Evolutionary conservation across 2,329 filamentous ascomycete species (phyloP), one percentile per base, ranked within the genome.

Genomic region (Cladophialophora psammophila): DNA sequence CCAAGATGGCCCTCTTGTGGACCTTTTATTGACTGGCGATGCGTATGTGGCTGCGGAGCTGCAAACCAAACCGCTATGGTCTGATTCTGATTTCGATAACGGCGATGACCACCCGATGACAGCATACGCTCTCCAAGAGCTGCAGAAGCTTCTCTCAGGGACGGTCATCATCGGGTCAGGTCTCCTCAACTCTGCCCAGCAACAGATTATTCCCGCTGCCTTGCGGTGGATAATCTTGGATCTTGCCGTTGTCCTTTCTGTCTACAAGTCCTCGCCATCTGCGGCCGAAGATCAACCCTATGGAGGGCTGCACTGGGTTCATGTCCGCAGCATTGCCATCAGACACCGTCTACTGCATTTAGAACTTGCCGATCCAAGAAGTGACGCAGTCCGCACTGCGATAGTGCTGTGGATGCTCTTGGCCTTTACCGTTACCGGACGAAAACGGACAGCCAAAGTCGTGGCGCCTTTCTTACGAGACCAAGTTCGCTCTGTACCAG

Each of bases 11-110:
- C 68, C 67, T 6, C 60, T 70, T 7, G 58, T 45, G 15, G 68
- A 70, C 12, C 66, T 70, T 6, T 60, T 70, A 20, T 38, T 70
- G 42, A 66, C 60, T 31, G 68, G 68, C 13, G 68, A 70, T 53
- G 66, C 42, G 5, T 67, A 66, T 31, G 63, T 70, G 15, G 64
- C 68, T 3, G 68, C 59, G 26, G 66, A 68, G 50, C 55, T 67
- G 26, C 45, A 55, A 9, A 18, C 2, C 9, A 68, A 68, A 26
- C 66, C 66, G 2, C 36, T 65, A 3, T 68, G 57, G 57, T 59
- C 57, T 9, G 38, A 65, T 20, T 38, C 62, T 2, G 68, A 70
- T 12, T 68, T 70, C 31, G 65, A 70, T 31, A 18, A 60, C n/a
- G 68, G 48, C 26, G 62, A 63, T n/a, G 54, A 68, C 26, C 60